Evolutionary conservation across 2,329 filamentous ascomycete species (phyloP), one percentile per base, ranked within the genome.

Genomic region (Paecilomyces formosus): DNA sequence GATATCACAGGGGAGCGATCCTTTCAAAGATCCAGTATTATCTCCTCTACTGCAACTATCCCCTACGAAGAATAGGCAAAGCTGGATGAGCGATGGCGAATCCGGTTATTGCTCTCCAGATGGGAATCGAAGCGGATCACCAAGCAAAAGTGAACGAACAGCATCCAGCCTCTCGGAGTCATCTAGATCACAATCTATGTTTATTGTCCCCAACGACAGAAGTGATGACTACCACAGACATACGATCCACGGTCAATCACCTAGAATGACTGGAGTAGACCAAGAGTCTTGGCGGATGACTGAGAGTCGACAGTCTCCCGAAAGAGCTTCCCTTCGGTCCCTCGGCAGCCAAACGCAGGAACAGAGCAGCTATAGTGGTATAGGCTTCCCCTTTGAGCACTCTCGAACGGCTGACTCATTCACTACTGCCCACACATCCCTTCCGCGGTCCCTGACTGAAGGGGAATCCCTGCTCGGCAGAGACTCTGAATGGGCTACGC

Each of bases 81-180:
- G 57, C 30, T 53, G 28, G 15, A 26, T 28, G 2, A 58, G 60
- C 35, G 31, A 28, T 11, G 60, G 62, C 30, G 68, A 65, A 8
- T 55, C 30, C 53, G 61, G 55, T 54, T 54, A 55, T 64, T 62
- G 60, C 55, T 66, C 55, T 53, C 59, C 28, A 60, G 64, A 58
- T 55, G 61, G 58, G 55, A 68, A 65, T 58, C 65, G 79, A 3
- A 72, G 74, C 12, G 57, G 71, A 1, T 82, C 81, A 1, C 78
- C 81, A 0, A 76, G 79, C 2, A 82, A 80, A 61, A 79, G 75
- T 49, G 81, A 85, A 35, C 78, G 82, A 21, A 85, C 82, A 2
- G 76, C 76, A 2, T 85, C 82, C 0, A 81, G 79, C 30, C 71
- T 85, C 3, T 85, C 82, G 57, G 82, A 85, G 12, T 72, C 72